Percentiles rank a stretch among this genome's conserved stretches.
These are phyloP conservation scores for Rhytidhysteron rufulum DNA, from an alignment of 2,329 filamentous ascomycete species.

Conservation along the genomic window DNA sequence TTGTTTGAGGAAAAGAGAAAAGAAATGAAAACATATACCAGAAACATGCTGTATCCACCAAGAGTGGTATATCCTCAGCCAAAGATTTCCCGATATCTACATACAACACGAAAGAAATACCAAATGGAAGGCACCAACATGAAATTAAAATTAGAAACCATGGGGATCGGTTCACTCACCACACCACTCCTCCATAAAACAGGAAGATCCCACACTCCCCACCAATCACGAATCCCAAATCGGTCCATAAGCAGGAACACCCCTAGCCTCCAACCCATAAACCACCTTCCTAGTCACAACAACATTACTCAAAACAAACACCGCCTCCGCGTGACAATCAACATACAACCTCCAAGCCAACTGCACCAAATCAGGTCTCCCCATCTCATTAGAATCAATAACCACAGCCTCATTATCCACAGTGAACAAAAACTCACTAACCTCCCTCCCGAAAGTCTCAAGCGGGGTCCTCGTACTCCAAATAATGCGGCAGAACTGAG, in stretches of 20 bases:
- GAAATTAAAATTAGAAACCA: too few relatives aligned
- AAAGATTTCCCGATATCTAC: too few relatives aligned
- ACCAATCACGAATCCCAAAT: conserved; percentile 71
- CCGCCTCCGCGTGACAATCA: conserved; percentile 57
- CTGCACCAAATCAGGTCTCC: conserved; percentile 59
- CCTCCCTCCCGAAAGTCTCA: conserved; percentile 57
- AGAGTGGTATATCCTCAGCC: too few relatives aligned
- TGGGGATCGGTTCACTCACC: too few relatives aligned
- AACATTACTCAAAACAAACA: conserved; percentile 70
- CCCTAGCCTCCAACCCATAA: conserved; percentile 63
- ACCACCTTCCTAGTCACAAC: conserved; percentile 65
- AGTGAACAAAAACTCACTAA: conserved; percentile 53
- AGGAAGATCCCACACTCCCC: too few relatives aligned
- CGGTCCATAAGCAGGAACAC: conserved; percentile 66
- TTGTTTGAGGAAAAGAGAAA: too few relatives aligned
- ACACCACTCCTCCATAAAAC: too few relatives aligned
- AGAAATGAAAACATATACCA: too few relatives aligned
- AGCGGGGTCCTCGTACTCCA: conserved; percentile 65
- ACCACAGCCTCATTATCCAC: conserved; percentile 63
- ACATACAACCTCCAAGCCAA: conserved; percentile 50
- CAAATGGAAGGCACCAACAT: too few relatives aligned
- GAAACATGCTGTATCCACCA: too few relatives aligned
- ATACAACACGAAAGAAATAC: too few relatives aligned
- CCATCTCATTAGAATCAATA: conserved; percentile 60
- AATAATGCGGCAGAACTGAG: conserved; percentile 56